Conservation (phyloP, 2,329 filamentous ascomycete species). For the Apiospora phragmitis region DNA sequence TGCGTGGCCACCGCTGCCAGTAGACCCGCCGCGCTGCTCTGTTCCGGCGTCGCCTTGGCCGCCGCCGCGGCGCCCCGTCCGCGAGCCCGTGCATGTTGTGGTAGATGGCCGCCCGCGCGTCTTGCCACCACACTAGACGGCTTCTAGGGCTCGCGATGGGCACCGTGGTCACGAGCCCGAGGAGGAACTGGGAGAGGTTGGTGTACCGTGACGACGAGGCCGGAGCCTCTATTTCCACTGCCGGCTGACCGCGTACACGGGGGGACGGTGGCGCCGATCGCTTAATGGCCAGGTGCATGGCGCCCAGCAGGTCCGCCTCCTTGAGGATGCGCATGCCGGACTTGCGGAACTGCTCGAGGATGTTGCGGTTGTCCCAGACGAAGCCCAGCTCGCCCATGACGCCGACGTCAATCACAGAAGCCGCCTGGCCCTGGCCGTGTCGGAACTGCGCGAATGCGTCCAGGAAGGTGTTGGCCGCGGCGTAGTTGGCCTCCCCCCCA, state of each 20-base stretch:
- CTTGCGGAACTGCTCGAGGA: background rate
- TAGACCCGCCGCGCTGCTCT: no score
- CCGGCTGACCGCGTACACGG: no score
- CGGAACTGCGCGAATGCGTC: conserved; percentile 1
- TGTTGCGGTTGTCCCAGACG: background rate
- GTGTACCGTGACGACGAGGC: background rate
- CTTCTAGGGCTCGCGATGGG: no score
- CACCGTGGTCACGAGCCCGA: no score
- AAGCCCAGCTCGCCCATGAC: background rate
- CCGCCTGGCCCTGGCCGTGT: background rate
- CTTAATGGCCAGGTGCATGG: background rate
- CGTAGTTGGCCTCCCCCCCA: background rate
- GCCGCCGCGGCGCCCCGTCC: no score
- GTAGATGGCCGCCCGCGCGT: no score
- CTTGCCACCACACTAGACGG: no score
- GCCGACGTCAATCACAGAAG: background rate
- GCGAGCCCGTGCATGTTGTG: no score
- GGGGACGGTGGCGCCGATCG: background rate
- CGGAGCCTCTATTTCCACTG: no score
- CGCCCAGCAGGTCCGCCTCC: background rate
- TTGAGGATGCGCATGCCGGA: background rate
- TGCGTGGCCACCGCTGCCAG: no score
- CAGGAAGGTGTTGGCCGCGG: conserved; percentile 2
- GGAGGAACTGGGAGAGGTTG: no score
- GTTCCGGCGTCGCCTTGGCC: no score